A percentile compares a stretch with the other conserved stretches of the same genome.
Conservation (phyloP, 371 early-diverging fungal genomes). For the Circinella umbellata region DNA sequence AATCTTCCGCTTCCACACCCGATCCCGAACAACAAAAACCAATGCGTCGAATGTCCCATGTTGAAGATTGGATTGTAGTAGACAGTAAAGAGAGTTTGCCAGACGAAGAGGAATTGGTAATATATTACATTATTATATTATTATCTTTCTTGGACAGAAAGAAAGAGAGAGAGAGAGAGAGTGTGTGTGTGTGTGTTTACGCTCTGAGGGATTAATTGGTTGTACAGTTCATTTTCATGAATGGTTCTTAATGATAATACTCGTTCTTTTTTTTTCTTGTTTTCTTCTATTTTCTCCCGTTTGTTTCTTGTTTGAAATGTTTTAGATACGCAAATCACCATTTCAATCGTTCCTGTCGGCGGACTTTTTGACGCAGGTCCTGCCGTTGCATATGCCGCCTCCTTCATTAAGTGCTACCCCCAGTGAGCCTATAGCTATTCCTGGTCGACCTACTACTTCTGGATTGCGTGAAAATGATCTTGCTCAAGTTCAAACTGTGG, state of each 20-base stretch:
- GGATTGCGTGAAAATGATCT: background rate
- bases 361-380: slow-evolving; percentile 51
- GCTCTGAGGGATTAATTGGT: too few species aligned
- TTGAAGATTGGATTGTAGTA: slow-evolving; percentile 53
- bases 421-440: slow-evolving; percentile 15
- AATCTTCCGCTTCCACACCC: slow-evolving; percentile 1
- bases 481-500: slow-evolving; percentile 15
- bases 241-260: too few species aligned
- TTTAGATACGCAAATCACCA: slow-evolving; percentile 32
- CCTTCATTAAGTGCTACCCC: slow-evolving; percentile 49
- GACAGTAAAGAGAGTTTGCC: slow-evolving; percentile 58
- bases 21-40: slow-evolving; percentile 23
- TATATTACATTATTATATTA: background rate
- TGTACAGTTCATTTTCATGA: too few species aligned
- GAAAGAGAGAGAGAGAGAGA: too few species aligned
- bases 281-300: slow-evolving; percentile 3
- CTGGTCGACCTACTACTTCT: slow-evolving; percentile 1
- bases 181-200: too few species aligned
- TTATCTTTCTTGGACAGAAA: too few species aligned
- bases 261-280: background rate
- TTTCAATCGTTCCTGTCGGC: slow-evolving; percentile 48
- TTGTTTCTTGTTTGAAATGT: slow-evolving; percentile 2
- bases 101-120: slow-evolving; percentile 57
- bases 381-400: slow-evolving; percentile 57
- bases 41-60: slow-evolving; percentile 54